phyloP scores from a whole-genome alignment of 2,329 filamentous ascomycete species.

The Venturiaceae sp. region DNA sequence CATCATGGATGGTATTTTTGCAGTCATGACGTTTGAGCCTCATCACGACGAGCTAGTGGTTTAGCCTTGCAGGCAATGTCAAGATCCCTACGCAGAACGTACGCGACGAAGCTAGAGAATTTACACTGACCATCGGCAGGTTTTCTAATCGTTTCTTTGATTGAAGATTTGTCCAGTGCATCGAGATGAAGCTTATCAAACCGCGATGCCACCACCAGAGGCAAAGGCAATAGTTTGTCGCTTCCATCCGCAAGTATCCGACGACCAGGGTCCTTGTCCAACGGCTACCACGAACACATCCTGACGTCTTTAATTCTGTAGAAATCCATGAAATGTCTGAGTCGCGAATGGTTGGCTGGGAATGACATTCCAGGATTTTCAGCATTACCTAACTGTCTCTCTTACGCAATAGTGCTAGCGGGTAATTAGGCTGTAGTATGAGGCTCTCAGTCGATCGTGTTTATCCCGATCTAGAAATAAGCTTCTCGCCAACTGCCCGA shows the following conservation, averaged over 20 bases:
- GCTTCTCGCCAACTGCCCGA: neutral
- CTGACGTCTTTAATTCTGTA: neutral
- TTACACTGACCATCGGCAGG: no score
- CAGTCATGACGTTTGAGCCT: constrained; percentile 1
- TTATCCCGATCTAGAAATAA: neutral
- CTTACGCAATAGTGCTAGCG: neutral
- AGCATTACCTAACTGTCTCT: neutral
- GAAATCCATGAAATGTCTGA: no score
- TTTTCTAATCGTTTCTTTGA: neutral
- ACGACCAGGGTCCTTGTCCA: neutral
- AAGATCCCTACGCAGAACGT: no score
- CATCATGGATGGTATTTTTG: no score
- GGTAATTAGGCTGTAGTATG: neutral
- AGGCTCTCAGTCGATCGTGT: neutral
- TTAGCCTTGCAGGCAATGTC: no score
- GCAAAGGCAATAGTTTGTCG: neutral
- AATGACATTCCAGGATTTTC: no score
- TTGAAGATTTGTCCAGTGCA: neutral
- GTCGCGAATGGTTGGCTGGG: no score
- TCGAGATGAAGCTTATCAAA: neutral
- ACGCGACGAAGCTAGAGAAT: no score
- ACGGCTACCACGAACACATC: neutral
- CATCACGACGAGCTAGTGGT: neutral
- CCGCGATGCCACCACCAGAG: neutral
- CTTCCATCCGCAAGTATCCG: neutral